Base-by-base conservation (phyloP, 495 filamentous ascomycete species). In the Polyplosphaeria fusca region DNA sequence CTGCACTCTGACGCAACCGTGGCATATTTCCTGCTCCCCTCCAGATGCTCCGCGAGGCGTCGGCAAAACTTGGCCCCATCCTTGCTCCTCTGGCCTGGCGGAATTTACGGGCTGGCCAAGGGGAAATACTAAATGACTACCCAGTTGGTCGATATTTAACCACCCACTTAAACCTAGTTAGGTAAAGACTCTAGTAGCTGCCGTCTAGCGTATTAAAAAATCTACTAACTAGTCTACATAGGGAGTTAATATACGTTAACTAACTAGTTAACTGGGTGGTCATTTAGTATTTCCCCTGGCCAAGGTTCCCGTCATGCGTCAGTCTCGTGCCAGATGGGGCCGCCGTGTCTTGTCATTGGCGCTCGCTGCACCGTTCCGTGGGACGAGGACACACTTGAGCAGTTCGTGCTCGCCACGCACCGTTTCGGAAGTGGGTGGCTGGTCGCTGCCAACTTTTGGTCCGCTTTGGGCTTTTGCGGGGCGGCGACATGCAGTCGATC, bases 51-150 rank as follows among this genome's bases (percentile, higher is more conserved):
- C 27, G 27, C 12, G 37, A 42, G 26, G 41, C 52, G 54, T 14
- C 9, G 22, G 25, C 41, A 58, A 61, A 61, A 57, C 62, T 49
- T 61, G 62, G 40, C 57, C 12, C 5, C 32, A 65, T 45, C 62
- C 62, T 58, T 28, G 62, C 24, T 19, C 16, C 28, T 5, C 32
- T 47, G 5, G 24, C 11, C 27, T 11, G 20, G n/a, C n/a, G 18
- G 9, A n/a, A n/a, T 7, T 47, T 16, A 38, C 18, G 42, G 27
- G 52, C 41, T 37, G 58, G 52, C 39, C n/a, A n/a, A n/a, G n/a
- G n/a, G n/a, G n/a, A n/a, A n/a, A n/a, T n/a, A n/a, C n/a, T n/a
- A n/a, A n/a, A n/a, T n/a, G n/a, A n/a, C n/a, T n/a, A n/a, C n/a
- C n/a, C n/a, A n/a, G n/a, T n/a, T n/a, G n/a, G n/a, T n/a, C n/a